Conservation (phyloP, 495 filamentous ascomycete genomes). For the Durotheca rogersii region DNA sequence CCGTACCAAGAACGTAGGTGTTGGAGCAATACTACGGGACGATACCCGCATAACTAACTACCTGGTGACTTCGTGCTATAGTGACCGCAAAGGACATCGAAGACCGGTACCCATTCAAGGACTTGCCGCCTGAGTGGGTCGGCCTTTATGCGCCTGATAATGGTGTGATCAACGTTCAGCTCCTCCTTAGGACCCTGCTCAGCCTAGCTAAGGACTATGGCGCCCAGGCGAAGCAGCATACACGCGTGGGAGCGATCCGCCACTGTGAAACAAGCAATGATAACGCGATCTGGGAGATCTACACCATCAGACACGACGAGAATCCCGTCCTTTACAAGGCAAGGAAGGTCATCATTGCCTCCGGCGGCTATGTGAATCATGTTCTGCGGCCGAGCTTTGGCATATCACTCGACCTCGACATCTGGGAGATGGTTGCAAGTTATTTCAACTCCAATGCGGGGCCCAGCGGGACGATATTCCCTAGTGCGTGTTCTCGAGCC, state of each 20-base stretch:
- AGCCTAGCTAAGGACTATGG: no score
- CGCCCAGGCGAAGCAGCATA: no score
- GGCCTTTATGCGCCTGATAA: conserved; percentile 26
- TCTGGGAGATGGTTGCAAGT: conserved; percentile 24
- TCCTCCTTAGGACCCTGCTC: no score
- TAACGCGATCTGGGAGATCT: conserved; percentile 22
- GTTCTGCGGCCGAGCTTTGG: conserved; percentile 20
- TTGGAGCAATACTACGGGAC: not conserved
- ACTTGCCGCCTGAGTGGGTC: conserved; percentile 9
- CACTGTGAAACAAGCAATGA: no score
- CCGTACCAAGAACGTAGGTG: not conserved
- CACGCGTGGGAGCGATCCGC: no score
- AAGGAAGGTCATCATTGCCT: conserved; percentile 18
- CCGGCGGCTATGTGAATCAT: conserved; percentile 25
- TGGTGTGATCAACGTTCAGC: no score
- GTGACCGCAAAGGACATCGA: conserved; percentile 21
- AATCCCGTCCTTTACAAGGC: not conserved
- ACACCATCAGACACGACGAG: conserved; percentile 1
- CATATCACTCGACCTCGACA: conserved; percentile 18
- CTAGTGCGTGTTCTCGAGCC: not conserved
- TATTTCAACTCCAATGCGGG: conserved; percentile 24
- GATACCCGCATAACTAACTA: not conserved
- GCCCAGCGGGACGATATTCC: conserved; percentile 21
- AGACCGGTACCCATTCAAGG: conserved; percentile 20
- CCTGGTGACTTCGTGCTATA: not conserved